Evolutionary conservation across 305 asterid species (phyloP).

Genomic region (Fraxinus paxiana): DNA sequence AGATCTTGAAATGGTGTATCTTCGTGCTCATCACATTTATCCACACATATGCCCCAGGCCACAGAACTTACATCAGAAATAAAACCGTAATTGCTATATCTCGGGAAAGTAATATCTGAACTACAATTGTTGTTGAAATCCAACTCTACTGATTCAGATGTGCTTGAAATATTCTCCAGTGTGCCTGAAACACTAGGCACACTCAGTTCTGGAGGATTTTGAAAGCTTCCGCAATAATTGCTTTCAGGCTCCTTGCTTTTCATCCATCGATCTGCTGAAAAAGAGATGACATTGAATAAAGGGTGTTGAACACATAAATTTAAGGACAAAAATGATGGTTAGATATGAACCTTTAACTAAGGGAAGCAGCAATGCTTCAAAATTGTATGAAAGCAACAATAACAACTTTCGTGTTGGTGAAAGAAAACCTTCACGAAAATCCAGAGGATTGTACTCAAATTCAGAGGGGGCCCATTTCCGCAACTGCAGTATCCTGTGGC

Average conservation of each 20-base stretch:
- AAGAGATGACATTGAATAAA: neutral
- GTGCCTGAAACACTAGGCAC: constrained; percentile 34
- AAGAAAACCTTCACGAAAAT: constrained; percentile 73
- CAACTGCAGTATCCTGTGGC: constrained; percentile 67
- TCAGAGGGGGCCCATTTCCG: constrained; percentile 74
- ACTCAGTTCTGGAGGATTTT: constrained; percentile 31
- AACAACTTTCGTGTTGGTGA: constrained; percentile 75
- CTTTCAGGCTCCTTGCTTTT: neutral
- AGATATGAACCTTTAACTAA: constrained; percentile 55
- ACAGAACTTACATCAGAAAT: constrained; percentile 69
- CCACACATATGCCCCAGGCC: constrained; percentile 79
- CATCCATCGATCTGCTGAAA: constrained; percentile 37
- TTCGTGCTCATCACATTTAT: constrained; percentile 48
- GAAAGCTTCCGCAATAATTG: neutral
- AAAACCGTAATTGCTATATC: constrained; percentile 39
- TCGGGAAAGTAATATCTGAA: constrained; percentile 30
- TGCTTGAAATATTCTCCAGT: constrained; percentile 33
- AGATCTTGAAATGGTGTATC: constrained; percentile 55
- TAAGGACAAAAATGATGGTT: constrained; percentile 5
- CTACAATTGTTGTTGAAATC: constrained; percentile 30
- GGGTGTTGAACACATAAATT: neutral
- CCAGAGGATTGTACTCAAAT: constrained; percentile 56
- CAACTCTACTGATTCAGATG: constrained; percentile 35
- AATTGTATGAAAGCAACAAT: constrained; percentile 56
- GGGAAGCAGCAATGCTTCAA: constrained; percentile 69